These are phyloP conservation scores for Aspergillus sp. DNA, from an alignment of 2,329 filamentous ascomycete species.

Conservation along the genomic window DNA sequence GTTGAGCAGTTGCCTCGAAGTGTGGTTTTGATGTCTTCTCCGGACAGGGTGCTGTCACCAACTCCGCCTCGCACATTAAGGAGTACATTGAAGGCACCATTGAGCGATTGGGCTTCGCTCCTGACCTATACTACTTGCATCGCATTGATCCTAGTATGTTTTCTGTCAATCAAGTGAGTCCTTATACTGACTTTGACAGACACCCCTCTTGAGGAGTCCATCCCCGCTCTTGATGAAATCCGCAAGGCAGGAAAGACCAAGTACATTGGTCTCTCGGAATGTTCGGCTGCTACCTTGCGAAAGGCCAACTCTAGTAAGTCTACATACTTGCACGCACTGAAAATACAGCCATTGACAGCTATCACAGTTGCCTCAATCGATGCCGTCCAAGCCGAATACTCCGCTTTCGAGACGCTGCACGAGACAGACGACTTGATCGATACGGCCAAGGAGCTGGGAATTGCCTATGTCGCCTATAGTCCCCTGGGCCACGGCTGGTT, in stretches of 20 bases:
- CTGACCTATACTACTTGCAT: conserved; percentile 48
- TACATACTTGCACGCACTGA: background rate
- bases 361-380: conserved; percentile 47
- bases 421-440: conserved; percentile 44
- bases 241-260: conserved; percentile 49
- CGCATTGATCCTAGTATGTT: conserved; percentile 46
- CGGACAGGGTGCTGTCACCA: conserved; percentile 40
- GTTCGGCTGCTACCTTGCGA: conserved; percentile 46
- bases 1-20: conserved; percentile 47
- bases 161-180: rapidly evolving
- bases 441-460: conserved; percentile 40
- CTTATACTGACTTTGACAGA: conserved; percentile 19
- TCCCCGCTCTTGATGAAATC: conserved; percentile 48
- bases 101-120: conserved; percentile 48
- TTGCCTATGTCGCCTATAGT: conserved; percentile 49
- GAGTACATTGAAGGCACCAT: conserved; percentile 52
- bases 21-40: conserved; percentile 45
- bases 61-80: conserved; percentile 49
- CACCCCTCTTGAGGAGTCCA: conserved; percentile 50
- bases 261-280: conserved; percentile 51
- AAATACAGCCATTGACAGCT: too few species aligned
- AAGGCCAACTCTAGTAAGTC: conserved; percentile 46
- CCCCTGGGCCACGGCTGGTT: conserved; percentile 51
- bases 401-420: conserved; percentile 43
- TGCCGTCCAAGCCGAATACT: conserved; percentile 50